Conservation (phyloP, 306 rosid species). For the Quillaja saponaria region DNA sequence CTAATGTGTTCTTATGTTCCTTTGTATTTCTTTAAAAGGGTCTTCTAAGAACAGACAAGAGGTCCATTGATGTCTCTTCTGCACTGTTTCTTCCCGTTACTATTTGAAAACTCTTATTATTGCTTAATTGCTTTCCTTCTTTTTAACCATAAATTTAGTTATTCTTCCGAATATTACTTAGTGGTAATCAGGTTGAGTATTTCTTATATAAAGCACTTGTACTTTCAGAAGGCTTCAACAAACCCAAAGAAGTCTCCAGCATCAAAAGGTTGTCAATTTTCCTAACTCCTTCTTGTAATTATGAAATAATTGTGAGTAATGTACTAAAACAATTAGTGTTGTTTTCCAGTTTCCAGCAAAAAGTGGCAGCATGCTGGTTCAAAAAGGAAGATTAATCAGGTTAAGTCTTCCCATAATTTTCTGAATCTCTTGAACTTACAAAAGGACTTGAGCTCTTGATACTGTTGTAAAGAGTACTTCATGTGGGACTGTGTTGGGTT, state of each 20-base stretch:
- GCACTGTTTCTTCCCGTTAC: not conserved
- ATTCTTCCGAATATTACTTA: too few species aligned
- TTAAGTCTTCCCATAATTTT: too few species aligned
- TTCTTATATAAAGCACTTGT: slow-evolving; percentile 27
- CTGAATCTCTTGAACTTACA: too few species aligned
- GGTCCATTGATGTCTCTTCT: slow-evolving; percentile 17
- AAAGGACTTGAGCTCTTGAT: too few species aligned
- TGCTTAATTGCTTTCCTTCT: slow-evolving; percentile 8
- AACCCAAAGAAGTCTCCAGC: slow-evolving; percentile 48
- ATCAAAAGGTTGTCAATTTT: slow-evolving; percentile 55
- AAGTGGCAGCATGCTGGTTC: slow-evolving; percentile 52
- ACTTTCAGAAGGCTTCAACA: slow-evolving; percentile 66
- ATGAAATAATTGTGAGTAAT: slow-evolving; percentile 25
- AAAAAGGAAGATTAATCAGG: slow-evolving; percentile 65
- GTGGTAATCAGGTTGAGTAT: slow-evolving; percentile 26
- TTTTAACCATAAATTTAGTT: slow-evolving; percentile 15
- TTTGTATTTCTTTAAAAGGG: not conserved
- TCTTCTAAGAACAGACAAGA: slow-evolving; percentile 2
- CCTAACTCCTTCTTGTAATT: slow-evolving; percentile 20
- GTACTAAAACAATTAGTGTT: slow-evolving; percentile 15
- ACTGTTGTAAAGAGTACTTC: too few species aligned
- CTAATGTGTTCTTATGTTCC: not conserved
- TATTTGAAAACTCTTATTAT: slow-evolving; percentile 12
- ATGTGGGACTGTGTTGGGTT: slow-evolving; percentile 25
- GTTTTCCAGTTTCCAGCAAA: slow-evolving; percentile 60